phyloP scores from a whole-genome alignment of 164 flowering plant genomes.

The Malania oleifera region DNA sequence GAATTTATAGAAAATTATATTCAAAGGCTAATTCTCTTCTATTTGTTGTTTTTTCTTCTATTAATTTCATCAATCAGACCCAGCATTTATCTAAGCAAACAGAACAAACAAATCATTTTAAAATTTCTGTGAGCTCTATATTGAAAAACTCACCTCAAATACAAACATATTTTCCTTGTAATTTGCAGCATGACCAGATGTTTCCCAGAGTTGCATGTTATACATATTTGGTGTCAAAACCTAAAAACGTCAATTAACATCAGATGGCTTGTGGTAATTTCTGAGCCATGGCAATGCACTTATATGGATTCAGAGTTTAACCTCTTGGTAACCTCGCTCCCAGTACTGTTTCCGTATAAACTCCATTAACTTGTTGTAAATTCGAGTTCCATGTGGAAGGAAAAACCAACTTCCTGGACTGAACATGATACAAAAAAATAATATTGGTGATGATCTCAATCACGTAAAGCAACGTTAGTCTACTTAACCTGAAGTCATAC shows the following conservation, averaged over 20 bases:
- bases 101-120: background rate
- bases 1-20: background rate
- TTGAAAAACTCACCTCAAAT: slow-evolving; percentile 56
- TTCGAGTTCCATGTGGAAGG: slow-evolving; percentile 82
- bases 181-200: slow-evolving; percentile 96
- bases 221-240: slow-evolving; percentile 87
- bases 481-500: slow-evolving; percentile 26
- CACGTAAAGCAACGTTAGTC: background rate
- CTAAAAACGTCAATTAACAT: slow-evolving; percentile 35
- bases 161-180: slow-evolving; percentile 97
- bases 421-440: slow-evolving; percentile 16
- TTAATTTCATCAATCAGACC: too few species aligned
- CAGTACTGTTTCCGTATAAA: slow-evolving; percentile 66
- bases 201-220: slow-evolving; percentile 98
- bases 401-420: slow-evolving; percentile 99
- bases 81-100: background rate
- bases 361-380: slow-evolving; percentile 85
- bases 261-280: slow-evolving; percentile 2
- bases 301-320: slow-evolving; percentile 14
- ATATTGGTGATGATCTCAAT: background rate
- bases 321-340: slow-evolving; percentile 94
- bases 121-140: background rate
- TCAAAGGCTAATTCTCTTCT: too few species aligned
- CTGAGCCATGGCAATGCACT: background rate
- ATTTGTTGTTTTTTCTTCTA: too few species aligned